Evolutionary conservation across 2,329 filamentous ascomycete genomes (phyloP), one percentile per base, ranked within the genome.

Genomic region (Colletotrichum eleusines): DNA sequence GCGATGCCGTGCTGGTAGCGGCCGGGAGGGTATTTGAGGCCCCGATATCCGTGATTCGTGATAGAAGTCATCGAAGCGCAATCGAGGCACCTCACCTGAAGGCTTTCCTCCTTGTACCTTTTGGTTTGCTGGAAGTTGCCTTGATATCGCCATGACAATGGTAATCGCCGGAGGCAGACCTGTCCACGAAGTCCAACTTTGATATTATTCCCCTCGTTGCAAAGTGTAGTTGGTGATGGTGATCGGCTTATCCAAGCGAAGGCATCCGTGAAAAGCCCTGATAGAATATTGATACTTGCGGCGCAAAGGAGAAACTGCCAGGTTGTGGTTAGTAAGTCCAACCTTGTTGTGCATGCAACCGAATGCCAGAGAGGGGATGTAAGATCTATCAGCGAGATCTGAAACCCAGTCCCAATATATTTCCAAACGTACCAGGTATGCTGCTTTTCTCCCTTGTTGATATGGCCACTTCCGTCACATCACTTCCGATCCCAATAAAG

Each of bases 251-350:
- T 79, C 74, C 0, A 46, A 72, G 58, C 81, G 38, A 81, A 83
- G 16, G 82, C 74, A 68, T 84, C 84, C 53, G 51, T 28, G 2
- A 67, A 42, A 2, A 58, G 18, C 61, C 76, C 78, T 1, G 77
- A 74, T 6, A 82, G 57, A 18, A 83, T 77, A 64, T 83, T 18
- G 80, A 75, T 0, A 79, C 76, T 64, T 83, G 83, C 81, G 54
- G 80, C 82, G 31, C 77, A 77, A 78, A 81, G 83, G 75, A 77
- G 78, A 74, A 76, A 79, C 76, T 79, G 26, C 9, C 9, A 54
- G 5, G 9, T n/a, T 18, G 18, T n/a, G 18, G 8, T 44, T 44
- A n/a, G 42, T 7, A 44, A 8, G 7, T n/a, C 3, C 20, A 4
- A n/a, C n/a, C 11, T 44, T 44, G 18, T 20, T 18, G 0, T 12